Base-by-base conservation (phyloP, 495 filamentous ascomycete genomes). In the Lepidopterella palustris region DNA sequence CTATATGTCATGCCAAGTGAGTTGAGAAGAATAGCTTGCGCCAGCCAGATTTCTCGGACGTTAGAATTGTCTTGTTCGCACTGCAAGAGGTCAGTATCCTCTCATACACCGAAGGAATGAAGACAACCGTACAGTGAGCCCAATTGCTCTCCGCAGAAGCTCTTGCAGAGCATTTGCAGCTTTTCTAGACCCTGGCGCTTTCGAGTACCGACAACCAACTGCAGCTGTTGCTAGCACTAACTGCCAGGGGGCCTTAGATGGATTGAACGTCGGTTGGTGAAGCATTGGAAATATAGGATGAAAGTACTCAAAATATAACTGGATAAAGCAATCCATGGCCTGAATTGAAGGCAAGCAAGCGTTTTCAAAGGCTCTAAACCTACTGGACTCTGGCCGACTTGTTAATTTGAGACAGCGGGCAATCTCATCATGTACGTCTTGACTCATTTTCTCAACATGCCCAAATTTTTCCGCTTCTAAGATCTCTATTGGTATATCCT, bases 251-350 rank as follows among this genome's bases (percentile, higher is more conserved):
- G 60, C 24, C 1, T 58, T 39, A 15, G 39, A 52, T 13, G 55
- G 55, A 32, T 53, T 31, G 45, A 62, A 62, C 2, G 60, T 58
- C 3, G 60, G 55, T 18, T 58, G 27, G 45, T 62, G 60, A 10
- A 62, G 55, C 5, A 62, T 26, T 5, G 60, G 60, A 47, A 60
- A 62, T 5, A 29, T 24, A 5, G 55, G 60, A 15, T 62, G 55
- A 28, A 62, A 62, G 54, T 32, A 52, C 32, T 62, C 55, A 25
- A 62, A 62, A 48, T 62, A 62, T 0, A 62, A 26, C 29, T 58
- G 47, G 24, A 58, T 32, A 45, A 58, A 58, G 27, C 55, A 58
- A 53, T 62, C 45, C 28, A 62, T 28, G 3, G 55, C 54, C 1
- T 29, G 55, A 24, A 58, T 15, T 31, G 52, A 27, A 25, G 58